phyloP scores from a whole-genome alignment of 495 filamentous ascomycete species.

The Cudoniella acicularis region DNA sequence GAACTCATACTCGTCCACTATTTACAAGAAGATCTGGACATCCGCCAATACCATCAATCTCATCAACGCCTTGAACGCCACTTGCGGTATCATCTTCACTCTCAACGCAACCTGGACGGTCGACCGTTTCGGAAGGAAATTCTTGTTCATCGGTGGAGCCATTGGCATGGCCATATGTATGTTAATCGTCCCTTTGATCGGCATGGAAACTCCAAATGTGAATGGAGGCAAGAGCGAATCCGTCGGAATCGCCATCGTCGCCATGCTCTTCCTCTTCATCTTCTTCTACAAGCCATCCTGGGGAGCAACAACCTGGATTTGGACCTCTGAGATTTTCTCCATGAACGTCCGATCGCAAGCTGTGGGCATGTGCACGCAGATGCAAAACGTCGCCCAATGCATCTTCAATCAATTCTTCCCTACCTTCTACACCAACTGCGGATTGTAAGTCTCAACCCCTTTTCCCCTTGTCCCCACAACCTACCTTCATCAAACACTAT shows the following conservation, averaged over 20 bases:
- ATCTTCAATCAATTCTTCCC: conserved; percentile 68
- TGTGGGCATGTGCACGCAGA: conserved; percentile 65
- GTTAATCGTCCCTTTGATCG: conserved; percentile 67
- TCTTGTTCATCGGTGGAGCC: conserved; percentile 49
- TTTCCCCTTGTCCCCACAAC: conserved; percentile 39
- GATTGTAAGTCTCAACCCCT: conserved; percentile 38
- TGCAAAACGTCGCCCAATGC: conserved; percentile 61
- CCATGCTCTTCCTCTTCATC: conserved; percentile 60
- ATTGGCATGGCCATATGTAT: conserved; percentile 48
- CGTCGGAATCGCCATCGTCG: conserved; percentile 40
- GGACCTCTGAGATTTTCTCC: conserved; percentile 61
- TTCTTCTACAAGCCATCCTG: conserved; percentile 52
- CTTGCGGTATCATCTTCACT: conserved; percentile 73
- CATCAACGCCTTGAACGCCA: conserved; percentile 70
- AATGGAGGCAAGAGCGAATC: conserved; percentile 26
- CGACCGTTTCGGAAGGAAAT: conserved; percentile 55
- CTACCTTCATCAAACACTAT: not conserved
- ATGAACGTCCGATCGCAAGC: conserved; percentile 67
- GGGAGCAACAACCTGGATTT: conserved; percentile 66
- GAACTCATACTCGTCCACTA: conserved; percentile 60
- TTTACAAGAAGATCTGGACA: conserved; percentile 62
- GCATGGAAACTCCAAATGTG: conserved; percentile 44
- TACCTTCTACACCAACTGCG: conserved; percentile 54
- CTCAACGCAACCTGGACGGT: conserved; percentile 64
- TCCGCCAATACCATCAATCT: conserved; percentile 26